Evolutionary conservation across 257 asterid genomes (phyloP), one percentile per base, ranked within the genome.

Genomic region (Jasminum sambac): DNA sequence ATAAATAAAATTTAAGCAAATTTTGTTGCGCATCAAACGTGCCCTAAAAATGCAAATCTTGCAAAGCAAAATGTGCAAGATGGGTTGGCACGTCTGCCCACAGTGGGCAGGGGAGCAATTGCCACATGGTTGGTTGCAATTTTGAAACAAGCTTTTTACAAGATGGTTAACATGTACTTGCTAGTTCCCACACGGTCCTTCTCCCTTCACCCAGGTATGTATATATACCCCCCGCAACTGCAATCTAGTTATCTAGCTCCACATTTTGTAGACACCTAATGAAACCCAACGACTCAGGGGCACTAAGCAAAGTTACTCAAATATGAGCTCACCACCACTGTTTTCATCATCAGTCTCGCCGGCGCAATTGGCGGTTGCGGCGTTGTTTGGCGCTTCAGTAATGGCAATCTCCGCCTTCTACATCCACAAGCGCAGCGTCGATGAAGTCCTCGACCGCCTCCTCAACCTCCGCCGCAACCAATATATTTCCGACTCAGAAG

Each of bases 341-440:
- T 70, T 70, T 9, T 80, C 69, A 24, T 13, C 92, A 69, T 78
- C 90, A 44, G 79, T 74, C 59, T 78, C 96, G 17, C 73, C 94
- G 46, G 40, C 79, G 52, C 93, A 89, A 8, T 82, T 90, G 63
- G 81, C 95, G 73, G 77, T 90, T 58, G 98, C 97, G 48, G 97
- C 98, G 12, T 62, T 93, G 12, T 87, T 90, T 78, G 98, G 98
- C 62, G 98, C 97, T 58, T 93, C 97, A 59, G 90, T 87, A 0
- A 88, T 90, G 97, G 97, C 95, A 44, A 74, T 93, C 57, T 89
- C 98, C 78, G 96, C 96, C 52, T 86, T 93, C 89, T 93, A 73
- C 79, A 70, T 90, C 83, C 97, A 90, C 85, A 93, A 80, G 50
- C 96, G 96, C 83, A 93, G 92, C 85, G 92, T 90, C 84, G 91